phyloP scores from a whole-genome alignment of 495 filamentous ascomycete genomes.

The Paragyromitra xinjiangensis region DNA sequence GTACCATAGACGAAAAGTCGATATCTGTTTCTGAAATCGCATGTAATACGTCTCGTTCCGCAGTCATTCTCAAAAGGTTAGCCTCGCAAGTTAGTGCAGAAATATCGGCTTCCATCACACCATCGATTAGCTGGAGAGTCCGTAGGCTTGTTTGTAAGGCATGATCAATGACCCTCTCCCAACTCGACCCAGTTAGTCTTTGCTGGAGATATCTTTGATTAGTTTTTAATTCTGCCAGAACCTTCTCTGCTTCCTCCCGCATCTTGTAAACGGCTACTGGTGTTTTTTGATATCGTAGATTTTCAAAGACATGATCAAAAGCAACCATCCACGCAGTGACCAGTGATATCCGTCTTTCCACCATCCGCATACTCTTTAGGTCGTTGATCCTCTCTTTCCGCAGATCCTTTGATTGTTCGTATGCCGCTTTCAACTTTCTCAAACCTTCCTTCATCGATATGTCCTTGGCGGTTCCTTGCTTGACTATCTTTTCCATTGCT shows the following conservation, averaged over 20 bases:
- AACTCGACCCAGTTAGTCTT: conserved; percentile 76
- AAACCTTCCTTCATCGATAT: conserved; percentile 80
- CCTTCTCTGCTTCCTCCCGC: conserved; percentile 85
- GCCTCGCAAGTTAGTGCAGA: conserved; percentile 80
- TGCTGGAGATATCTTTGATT: conserved; percentile 92
- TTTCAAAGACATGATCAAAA: conserved; percentile 83
- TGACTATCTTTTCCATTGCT: conserved; percentile 88
- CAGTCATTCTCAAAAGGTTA: conserved; percentile 80
- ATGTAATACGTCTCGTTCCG: conserved; percentile 80
- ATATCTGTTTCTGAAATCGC: conserved; percentile 83
- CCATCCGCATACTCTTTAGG: conserved; percentile 83
- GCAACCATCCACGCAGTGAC: conserved; percentile 91
- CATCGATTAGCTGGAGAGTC: conserved; percentile 78
- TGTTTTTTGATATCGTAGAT: conserved; percentile 73
- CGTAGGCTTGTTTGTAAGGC: conserved; percentile 85
- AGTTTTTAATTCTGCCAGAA: conserved; percentile 84
- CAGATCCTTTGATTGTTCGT: conserved; percentile 81
- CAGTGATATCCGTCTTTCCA: conserved; percentile 83
- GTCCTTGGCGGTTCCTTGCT: conserved; percentile 84
- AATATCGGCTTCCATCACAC: conserved; percentile 73
- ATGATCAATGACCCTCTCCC: conserved; percentile 85
- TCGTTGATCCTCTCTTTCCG: conserved; percentile 77
- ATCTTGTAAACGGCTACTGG: conserved; percentile 73
- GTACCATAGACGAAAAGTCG: conserved; percentile 78
- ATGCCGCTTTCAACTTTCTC: conserved; percentile 80